Base-by-base conservation (phyloP, 2,329 filamentous ascomycete genomes). In the Pseudocercospora fuligena region DNA sequence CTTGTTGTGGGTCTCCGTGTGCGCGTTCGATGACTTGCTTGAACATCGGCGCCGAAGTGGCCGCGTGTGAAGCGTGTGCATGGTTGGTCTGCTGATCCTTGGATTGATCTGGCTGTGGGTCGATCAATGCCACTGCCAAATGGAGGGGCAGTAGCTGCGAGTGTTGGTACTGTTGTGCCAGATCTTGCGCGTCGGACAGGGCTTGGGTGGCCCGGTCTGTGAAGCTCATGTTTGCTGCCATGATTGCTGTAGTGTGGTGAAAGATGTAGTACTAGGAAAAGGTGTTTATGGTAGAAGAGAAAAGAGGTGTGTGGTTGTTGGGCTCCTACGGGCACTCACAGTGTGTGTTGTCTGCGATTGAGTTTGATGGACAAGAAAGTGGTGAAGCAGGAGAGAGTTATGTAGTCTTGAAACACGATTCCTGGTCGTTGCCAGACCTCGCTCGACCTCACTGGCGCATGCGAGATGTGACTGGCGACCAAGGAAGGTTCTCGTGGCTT, bases 11-110 rank as follows among this genome's bases (percentile, higher is more conserved):
- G 78, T 99, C 95, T 76, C 95, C 95, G 81, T 96, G 92, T 58
- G 95, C 94, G 75, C 92, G 89, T 81, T 99, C 94, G 69, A 99
- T 86, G 65, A 97, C 94, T 81, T 99, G 95, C 72, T 92, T 89
- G 84, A 98, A 96, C 62, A 99, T 88, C n/a, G 94, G 92, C 72
- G 85, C 83, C 19, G 85, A 82, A 25, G 88, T 81, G 31, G 85
- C 83, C 40, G 88, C 85, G 62, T 91, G 86, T 27, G 90, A 88
- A 5, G 86, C 85, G 76, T 94, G 93, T 58, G 82, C 79, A 40
- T 80, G 81, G 56, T 80, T 82, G 70, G 82, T 83, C 81, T 92
- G 92, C 80, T 93, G 92, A 78, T 95, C 92, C 79, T 92, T 94
- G 73, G 91, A 93, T 51, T 76, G 76, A 79, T 93, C 91, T 67